Evolutionary conservation across 2,329 filamentous ascomycete genomes (phyloP), one percentile per base, ranked within the genome.

Genomic region (Beauveria scarabaeidicola): DNA sequence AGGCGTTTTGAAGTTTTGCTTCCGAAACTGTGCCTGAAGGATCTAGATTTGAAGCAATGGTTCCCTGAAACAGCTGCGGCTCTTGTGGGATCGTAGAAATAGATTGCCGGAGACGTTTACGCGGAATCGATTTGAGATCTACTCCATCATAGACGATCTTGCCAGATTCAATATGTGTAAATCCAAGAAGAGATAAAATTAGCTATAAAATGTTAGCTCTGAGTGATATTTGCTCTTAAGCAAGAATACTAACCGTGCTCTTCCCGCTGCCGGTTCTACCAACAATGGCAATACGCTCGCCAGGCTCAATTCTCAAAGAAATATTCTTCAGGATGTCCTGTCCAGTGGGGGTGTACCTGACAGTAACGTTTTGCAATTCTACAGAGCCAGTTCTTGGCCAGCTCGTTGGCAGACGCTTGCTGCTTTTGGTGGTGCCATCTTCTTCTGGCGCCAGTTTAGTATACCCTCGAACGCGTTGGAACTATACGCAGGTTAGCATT

Each of bases 241-340:
- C 17, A 15, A 8, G 8, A 13, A n/a, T 44, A 70, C 77, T 69
- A 68, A 93, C 80, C 0, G 90, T 95, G 53, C 86, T 90, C 72
- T 96, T 96, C 3, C 90, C 90, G 5, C 88, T 91, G 0, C 89
- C 86, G 0, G 90, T 95, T 8, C 90, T 83, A 3, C 90, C 90
- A 13, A 92, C 88, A 25, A 96, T 80, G 0, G 90, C 90, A 1
- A 89, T 89, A 55, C 88, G 87, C 58, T 88, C 87, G 1, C 90
- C 89, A 0, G 87, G 87, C 7, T 73, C 74, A 62, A 82, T 78
- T 36, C 73, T 75, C 44, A 82, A 71, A 60, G 75, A 80, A 52
- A 83, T 69, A 41, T 79, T 69, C 32, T 77, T 78, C 21, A 83
- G 70, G 29, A 83, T 77, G 54, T 81, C 74, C 47, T 73, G 72